Percentiles rank a stretch among this genome's conserved stretches.
phyloP scores from a whole-genome alignment of 1,139 yeast genomes.

The Yamadazyma membranifaciens region DNA sequence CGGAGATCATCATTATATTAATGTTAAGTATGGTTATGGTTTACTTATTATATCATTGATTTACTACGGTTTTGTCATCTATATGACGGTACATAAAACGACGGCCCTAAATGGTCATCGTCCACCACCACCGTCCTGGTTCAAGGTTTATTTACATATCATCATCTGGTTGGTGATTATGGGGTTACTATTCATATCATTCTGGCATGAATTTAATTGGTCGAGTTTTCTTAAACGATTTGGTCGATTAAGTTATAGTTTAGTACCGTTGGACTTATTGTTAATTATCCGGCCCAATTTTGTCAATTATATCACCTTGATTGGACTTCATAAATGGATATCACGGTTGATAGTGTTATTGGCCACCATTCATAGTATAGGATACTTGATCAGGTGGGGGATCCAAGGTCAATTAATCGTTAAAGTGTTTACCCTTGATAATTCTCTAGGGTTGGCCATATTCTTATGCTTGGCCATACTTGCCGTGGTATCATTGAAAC shows the following conservation, averaged over 20 bases:
- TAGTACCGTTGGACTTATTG: constrained; percentile 63
- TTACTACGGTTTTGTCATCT: constrained; percentile 19
- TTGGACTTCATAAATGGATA: constrained; percentile 77
- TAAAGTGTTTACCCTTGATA: constrained; percentile 45
- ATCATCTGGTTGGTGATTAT: constrained; percentile 27
- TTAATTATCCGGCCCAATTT: constrained; percentile 56
- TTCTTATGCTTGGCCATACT: constrained; percentile 43
- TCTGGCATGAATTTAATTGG: constrained; percentile 5
- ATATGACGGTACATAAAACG: not conserved
- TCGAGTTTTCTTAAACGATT: constrained; percentile 31
- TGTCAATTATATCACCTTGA: constrained; percentile 50
- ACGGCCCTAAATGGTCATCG: not conserved
- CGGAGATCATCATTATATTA: constrained; percentile 32
- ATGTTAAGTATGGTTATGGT: constrained; percentile 50
- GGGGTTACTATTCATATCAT: not conserved
- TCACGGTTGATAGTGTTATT: constrained; percentile 60
- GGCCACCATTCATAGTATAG: constrained; percentile 55
- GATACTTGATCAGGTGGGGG: constrained; percentile 52
- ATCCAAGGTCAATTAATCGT: constrained; percentile 24
- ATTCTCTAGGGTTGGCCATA: constrained; percentile 63
- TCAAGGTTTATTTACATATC: constrained; percentile 12
- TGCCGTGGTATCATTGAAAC: constrained; percentile 51
- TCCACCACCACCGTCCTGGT: not conserved
- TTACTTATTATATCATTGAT: constrained; percentile 34
- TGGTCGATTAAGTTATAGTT: constrained; percentile 63